A percentile compares a stretch with the other conserved stretches of the same genome.
Conservation (phyloP, 2,329 filamentous ascomycete genomes). For the Neopestalotiopsis rosae region DNA sequence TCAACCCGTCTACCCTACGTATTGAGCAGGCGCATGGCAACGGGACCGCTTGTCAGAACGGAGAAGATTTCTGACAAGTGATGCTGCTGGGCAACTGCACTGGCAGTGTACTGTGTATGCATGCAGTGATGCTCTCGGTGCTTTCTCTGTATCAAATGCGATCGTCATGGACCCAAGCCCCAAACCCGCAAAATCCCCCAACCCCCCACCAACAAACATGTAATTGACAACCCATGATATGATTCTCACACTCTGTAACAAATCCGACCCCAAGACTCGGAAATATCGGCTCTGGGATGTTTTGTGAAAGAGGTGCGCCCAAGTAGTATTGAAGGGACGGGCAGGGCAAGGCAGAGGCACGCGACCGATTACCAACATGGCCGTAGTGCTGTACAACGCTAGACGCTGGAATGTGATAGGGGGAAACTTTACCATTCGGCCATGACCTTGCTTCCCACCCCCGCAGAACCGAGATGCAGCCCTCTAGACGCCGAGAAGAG, state of each 20-base stretch:
- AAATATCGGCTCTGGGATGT: constrained; percentile 9
- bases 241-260: not conserved
- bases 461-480: not conserved
- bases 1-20: not conserved
- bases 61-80: not conserved
- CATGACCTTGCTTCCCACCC: not conserved
- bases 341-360: not conserved
- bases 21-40: not conserved
- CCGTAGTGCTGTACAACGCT: not conserved
- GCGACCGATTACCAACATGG: not conserved
- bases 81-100: not conserved
- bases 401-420: not conserved
- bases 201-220: not conserved
- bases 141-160: not conserved
- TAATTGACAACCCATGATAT: not conserved
- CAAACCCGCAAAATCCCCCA: not conserved
- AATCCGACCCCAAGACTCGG: not conserved
- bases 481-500: not conserved
- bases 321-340: not conserved
- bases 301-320: not conserved
- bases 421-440: not conserved
- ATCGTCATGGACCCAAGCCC: not conserved
- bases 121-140: not conserved
- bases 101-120: too few species aligned
- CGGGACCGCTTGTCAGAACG: not conserved